phyloP scores from a whole-genome alignment of 306 rosid species.

The Adenanthera pavonina region DNA sequence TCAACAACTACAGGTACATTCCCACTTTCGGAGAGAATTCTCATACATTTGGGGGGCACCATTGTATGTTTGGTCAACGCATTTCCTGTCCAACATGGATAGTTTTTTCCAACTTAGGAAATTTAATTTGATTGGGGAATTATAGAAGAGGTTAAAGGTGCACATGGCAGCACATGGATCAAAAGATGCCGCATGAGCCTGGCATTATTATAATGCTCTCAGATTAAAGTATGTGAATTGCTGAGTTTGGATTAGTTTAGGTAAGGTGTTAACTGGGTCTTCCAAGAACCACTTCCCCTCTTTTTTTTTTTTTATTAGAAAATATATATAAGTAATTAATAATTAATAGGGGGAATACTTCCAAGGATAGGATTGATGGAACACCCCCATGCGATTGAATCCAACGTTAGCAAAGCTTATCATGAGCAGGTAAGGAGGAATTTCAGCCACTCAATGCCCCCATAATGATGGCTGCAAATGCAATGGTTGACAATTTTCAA shows the following conservation, averaged over 20 bases:
- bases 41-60: not conserved
- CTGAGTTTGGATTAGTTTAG: conserved; percentile 27
- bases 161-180: conserved; percentile 32
- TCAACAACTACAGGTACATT: too few relatives aligned
- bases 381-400: conserved; percentile 15
- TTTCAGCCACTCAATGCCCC: conserved; percentile 1
- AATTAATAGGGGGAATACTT: not conserved
- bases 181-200: not conserved
- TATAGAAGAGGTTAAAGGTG: not conserved
- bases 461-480: not conserved
- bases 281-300: not conserved
- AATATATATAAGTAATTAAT: too few relatives aligned
- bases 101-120: not conserved
- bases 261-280: not conserved
- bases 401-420: conserved; percentile 28
- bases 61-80: not conserved
- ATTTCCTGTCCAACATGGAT: not conserved
- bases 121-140: not conserved
- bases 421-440: conserved; percentile 15
- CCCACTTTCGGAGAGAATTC: too few relatives aligned
- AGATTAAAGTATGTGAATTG: not conserved
- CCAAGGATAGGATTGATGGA: not conserved
- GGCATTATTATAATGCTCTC: not conserved
- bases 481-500: conserved; percentile 36
- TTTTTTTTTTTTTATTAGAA: not conserved